Percentiles rank a stretch among this genome's conserved stretches.
Conservation (phyloP, 2,329 filamentous ascomycete species). For the Exophiala viscosa region DNA sequence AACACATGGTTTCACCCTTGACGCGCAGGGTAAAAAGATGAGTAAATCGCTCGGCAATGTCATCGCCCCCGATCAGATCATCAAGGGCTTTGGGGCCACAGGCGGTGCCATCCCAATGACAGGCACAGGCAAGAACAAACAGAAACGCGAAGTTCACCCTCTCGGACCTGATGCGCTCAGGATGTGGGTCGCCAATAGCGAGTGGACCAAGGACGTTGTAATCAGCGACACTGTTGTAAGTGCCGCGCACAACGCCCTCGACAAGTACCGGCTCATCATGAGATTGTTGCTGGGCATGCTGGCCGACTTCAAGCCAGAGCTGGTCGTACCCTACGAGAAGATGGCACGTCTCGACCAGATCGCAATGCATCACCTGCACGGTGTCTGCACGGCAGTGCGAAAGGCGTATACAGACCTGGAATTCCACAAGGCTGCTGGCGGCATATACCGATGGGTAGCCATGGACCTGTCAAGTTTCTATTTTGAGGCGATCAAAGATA, state of each 20-base stretch:
- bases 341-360: conserved; percentile 62
- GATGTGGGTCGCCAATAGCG: conserved; percentile 85
- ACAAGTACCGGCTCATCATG: conserved; percentile 85
- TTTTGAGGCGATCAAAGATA: conserved; percentile 86
- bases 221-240: conserved; percentile 75
- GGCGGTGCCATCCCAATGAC: not conserved
- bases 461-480: conserved; percentile 89
- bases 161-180: conserved; percentile 84
- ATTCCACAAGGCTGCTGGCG: conserved; percentile 72
- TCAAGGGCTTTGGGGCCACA: conserved; percentile 64
- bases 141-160: conserved; percentile 45
- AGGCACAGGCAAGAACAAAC: conserved; percentile 41
- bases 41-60: conserved; percentile 94
- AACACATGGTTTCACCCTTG: conserved; percentile 92
- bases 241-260: conserved; percentile 68
- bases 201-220: conserved; percentile 83
- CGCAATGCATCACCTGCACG: conserved; percentile 68
- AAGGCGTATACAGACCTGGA: conserved; percentile 67
- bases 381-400: conserved; percentile 63
- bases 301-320: conserved; percentile 50
- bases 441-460: conserved; percentile 76
- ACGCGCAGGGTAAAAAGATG: conserved; percentile 92
- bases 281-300: conserved; percentile 84
- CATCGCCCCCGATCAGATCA: conserved; percentile 75
- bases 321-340: conserved; percentile 35